Conservation (phyloP, 371 early-diverging fungal genomes). For the Actinomucor elegans region DNA sequence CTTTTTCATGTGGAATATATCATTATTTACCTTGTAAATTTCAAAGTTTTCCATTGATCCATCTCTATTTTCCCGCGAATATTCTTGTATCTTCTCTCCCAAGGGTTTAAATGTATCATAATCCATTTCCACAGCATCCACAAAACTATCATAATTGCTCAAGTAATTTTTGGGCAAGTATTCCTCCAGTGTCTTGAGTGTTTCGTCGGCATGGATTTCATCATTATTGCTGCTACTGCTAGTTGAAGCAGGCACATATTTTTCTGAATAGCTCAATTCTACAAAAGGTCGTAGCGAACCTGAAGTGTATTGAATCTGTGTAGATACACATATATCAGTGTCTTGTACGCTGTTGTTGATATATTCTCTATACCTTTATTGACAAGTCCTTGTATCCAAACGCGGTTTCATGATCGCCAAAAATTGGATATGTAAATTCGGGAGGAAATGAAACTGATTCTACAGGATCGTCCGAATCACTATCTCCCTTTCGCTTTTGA, state of each 20-base stretch:
- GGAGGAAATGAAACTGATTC: constrained; percentile 43
- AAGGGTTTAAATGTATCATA: constrained; percentile 62
- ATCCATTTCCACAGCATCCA: constrained; percentile 58
- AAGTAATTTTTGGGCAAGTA: constrained; percentile 40
- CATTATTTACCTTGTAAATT: constrained; percentile 78
- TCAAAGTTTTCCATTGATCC: constrained; percentile 59
- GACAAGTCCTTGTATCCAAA: constrained; percentile 85
- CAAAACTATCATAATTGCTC: constrained; percentile 62
- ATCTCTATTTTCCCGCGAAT: constrained; percentile 42
- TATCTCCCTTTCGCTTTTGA: constrained; percentile 11
- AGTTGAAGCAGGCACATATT: constrained; percentile 26
- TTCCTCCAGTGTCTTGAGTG: constrained; percentile 41
- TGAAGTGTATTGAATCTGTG: constrained; percentile 71
- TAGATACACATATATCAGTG: background rate
- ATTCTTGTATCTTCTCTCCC: constrained; percentile 73
- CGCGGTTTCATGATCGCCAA: constrained; percentile 85
- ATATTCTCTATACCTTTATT: constrained; percentile 54
- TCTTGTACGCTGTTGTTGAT: background rate
- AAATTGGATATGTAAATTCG: constrained; percentile 84
- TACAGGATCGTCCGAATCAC: constrained; percentile 2
- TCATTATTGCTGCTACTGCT: background rate
- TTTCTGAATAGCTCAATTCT: constrained; percentile 56
- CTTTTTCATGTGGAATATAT: no score
- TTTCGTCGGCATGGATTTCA: constrained; percentile 40
- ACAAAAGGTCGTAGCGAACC: constrained; percentile 78